phyloP scores from a whole-genome alignment of 2,329 filamentous ascomycete genomes.

The Neocatenulostroma microsporum region DNA sequence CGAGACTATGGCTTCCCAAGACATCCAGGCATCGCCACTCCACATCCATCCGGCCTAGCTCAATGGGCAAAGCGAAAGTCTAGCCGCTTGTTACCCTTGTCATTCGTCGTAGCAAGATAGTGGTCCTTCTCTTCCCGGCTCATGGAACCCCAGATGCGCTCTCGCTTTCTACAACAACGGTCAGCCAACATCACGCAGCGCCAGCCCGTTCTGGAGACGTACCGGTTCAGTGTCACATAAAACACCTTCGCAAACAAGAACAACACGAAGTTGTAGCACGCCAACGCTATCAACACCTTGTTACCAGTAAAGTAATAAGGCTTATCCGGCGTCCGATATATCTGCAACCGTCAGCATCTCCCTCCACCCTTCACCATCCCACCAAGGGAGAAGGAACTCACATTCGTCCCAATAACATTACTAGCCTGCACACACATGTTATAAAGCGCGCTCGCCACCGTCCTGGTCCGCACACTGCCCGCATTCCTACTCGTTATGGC shows the following conservation, averaged over 20 bases:
- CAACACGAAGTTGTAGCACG: slow-evolving; percentile 42
- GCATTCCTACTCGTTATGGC: slow-evolving; percentile 56
- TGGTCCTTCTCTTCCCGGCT: slow-evolving; percentile 40
- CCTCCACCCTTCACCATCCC: too few species aligned
- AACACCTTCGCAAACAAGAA: slow-evolving; percentile 48
- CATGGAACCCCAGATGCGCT: slow-evolving; percentile 40
- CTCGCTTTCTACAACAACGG: slow-evolving; percentile 13
- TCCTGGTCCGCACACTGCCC: slow-evolving; percentile 53
- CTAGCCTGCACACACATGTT: slow-evolving; percentile 43
- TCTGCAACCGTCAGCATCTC: too few species aligned
- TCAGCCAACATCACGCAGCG: background rate
- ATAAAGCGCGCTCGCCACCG: slow-evolving; percentile 57
- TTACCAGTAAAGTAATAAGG: slow-evolving; percentile 51
- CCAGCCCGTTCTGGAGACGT: background rate
- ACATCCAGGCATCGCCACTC: too few species aligned
- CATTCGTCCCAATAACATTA: slow-evolving; percentile 30
- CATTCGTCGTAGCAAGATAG: slow-evolving; percentile 40
- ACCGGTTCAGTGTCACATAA: slow-evolving; percentile 34
- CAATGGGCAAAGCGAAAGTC: slow-evolving; percentile 33
- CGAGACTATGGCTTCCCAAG: too few species aligned
- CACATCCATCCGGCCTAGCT: too few species aligned
- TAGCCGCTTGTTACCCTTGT: slow-evolving; percentile 34
- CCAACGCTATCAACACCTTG: slow-evolving; percentile 45
- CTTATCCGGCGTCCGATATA: slow-evolving; percentile 50
- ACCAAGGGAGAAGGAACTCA: too few species aligned